phyloP scores from a whole-genome alignment of 495 filamentous ascomycete species.

The Astrothelium macrocarpum region DNA sequence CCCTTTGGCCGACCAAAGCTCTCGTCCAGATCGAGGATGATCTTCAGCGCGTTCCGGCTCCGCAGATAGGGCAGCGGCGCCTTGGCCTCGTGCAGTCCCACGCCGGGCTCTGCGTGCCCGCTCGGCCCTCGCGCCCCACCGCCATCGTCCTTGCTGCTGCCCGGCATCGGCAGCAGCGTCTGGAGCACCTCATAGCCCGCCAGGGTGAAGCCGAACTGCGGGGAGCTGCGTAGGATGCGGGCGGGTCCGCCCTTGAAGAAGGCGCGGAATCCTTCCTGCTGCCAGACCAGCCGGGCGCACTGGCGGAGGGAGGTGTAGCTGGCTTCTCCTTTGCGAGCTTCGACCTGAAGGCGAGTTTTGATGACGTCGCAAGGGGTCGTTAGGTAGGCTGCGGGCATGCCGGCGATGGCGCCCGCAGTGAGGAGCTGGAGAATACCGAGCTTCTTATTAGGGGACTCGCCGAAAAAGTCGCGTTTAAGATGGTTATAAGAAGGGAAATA shows the following conservation, averaged over 20 bases:
- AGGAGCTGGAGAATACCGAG: conserved; percentile 88
- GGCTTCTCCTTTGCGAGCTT: conserved; percentile 89
- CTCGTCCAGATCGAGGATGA: conserved; percentile 88
- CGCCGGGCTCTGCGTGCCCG: conserved; percentile 43
- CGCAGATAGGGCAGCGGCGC: conserved; percentile 71
- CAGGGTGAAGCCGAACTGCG: conserved; percentile 95
- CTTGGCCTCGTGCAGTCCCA: conserved; percentile 48
- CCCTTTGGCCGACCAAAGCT: conserved; percentile 63
- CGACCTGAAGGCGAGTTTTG: conserved; percentile 95
- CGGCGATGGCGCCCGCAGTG: conserved; percentile 89
- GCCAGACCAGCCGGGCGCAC: conserved; percentile 68
- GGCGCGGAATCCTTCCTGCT: conserved; percentile 85
- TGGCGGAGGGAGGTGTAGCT: conserved; percentile 80
- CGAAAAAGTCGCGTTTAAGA: conserved; percentile 86
- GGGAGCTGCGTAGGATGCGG: conserved; percentile 84
- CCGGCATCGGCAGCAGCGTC: conserved; percentile 71
- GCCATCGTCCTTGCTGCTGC: conserved; percentile 37
- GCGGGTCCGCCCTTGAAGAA: conserved; percentile 99
- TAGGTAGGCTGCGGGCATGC: conserved; percentile 96
- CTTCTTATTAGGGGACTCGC: conserved; percentile 79
- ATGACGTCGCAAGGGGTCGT: conserved; percentile 98
- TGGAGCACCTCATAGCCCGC: conserved; percentile 90
- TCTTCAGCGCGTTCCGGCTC: conserved; percentile 89
- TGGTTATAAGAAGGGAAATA: conserved; percentile 97
- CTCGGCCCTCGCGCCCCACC: conserved; percentile 19